phyloP scores from a whole-genome alignment of 371 early-diverging fungal species.

The Mortierella sp. region DNA sequence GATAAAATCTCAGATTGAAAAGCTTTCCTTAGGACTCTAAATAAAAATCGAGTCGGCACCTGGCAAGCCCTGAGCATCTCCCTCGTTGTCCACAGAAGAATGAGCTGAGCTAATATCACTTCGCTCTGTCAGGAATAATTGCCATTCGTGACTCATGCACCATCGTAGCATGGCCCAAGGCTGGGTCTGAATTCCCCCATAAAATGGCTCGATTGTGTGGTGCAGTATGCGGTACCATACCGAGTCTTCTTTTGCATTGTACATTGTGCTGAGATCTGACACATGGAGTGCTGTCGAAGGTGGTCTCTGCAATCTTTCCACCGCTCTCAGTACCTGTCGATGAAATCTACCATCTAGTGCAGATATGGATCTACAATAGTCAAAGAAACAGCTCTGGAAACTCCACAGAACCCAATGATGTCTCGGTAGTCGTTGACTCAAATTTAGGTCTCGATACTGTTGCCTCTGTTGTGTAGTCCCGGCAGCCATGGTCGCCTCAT shows the following conservation, averaged over 20 bases:
- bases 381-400: constrained; percentile 27
- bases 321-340: constrained; percentile 24
- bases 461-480: background rate
- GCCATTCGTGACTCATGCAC: constrained; percentile 28
- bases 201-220: constrained; percentile 4
- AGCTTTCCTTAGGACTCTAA: too few relatives aligned
- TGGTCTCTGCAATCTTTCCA: constrained; percentile 10
- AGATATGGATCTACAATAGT: constrained; percentile 16
- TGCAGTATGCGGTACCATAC: constrained; percentile 27
- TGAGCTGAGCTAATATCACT: background rate
- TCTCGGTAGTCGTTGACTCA: constrained; percentile 3
- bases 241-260: constrained; percentile 2
- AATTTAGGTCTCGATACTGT: background rate
- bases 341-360: constrained; percentile 25
- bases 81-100: background rate
- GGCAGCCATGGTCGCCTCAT: background rate
- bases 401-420: constrained; percentile 28
- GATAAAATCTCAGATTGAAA: background rate
- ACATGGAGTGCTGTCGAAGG: background rate
- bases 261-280: background rate
- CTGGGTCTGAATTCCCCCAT: background rate
- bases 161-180: constrained; percentile 18
- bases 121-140: constrained; percentile 11
- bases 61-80: background rate
- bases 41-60: constrained; percentile 12